phyloP scores from a whole-genome alignment of 331 rosid species.

The Pyrus hybrid region DNA sequence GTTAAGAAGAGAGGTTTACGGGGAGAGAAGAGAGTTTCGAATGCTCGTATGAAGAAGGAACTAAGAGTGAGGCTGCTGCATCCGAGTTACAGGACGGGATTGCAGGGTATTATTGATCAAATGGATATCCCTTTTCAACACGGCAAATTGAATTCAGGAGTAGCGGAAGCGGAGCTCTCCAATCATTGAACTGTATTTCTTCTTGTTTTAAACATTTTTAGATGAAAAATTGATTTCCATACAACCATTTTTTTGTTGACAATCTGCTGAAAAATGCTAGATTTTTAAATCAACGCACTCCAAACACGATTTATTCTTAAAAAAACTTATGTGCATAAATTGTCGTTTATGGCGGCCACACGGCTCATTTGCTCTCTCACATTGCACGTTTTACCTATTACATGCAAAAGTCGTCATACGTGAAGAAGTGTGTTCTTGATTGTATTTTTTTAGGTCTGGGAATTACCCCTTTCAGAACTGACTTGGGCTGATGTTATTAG shows the following conservation, averaged over 20 bases:
- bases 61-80: conserved; percentile 53
- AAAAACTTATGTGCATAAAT: too few species aligned
- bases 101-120: conserved; percentile 54
- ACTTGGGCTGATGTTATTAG: too few species aligned
- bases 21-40: conserved; percentile 69
- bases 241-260: too few species aligned
- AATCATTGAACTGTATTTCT: not conserved
- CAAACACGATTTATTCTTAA: too few species aligned
- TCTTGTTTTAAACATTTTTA: too few species aligned
- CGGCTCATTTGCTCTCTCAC: rapidly evolving
- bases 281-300: too few species aligned
- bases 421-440: rapidly evolving
- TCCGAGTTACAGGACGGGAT: conserved; percentile 61
- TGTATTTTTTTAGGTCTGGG: rapidly evolving
- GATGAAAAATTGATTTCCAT: too few species aligned
- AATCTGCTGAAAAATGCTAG: too few species aligned
- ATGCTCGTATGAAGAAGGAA: conserved; percentile 58
- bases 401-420: too few species aligned
- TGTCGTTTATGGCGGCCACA: too few species aligned
- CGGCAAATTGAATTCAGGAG: not conserved
- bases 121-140: conserved; percentile 20
- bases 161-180: not conserved
- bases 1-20: conserved; percentile 3
- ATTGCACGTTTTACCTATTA: too few species aligned
- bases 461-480: too few species aligned